Base-by-base conservation (phyloP, 495 filamentous ascomycete species). In the Penicillium soppii region DNA sequence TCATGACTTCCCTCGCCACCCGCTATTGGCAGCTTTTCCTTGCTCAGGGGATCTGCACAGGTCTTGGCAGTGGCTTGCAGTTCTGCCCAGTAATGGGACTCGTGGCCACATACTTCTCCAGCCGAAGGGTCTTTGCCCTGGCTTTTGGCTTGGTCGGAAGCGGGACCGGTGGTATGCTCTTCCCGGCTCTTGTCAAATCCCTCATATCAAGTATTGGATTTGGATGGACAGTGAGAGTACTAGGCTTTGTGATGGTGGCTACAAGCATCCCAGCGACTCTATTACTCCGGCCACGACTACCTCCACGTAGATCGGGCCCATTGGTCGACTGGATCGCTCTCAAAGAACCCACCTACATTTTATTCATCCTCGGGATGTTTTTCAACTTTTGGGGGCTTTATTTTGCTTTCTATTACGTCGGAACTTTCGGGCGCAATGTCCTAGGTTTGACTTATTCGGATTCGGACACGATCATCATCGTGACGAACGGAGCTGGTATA, bases 331-430 rank as follows among this genome's bases (percentile, higher is more conserved):
- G 71, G 73, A 54, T 53, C 4, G 82, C 82, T 1, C 88, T 89
- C 56, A 72, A 63, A 37, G 83, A 88, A 55, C 52, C 61, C 4
- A 68, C 84, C 21, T 89, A 84, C 59, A 55, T 75, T 2, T 69
- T 89, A n/a, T 89, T 88, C 56, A 70, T 76, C 0, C 49, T 72
- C 2, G 79, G 79, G 43, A 81, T 77, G 64, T 73, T 78, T 56
- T 57, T 82, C 39, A 65, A 68, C 46, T 83, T 85, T 59, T 79
- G 76, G 76, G 79, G 72, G 0, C 54, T 82, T 1, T 90, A 87
- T 57, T 85, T 90, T 57, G 79, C 77, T 7, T 87, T 84, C 58
- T 88, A 86, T 65, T 90, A 88, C 63, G 60, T 88, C 37, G 57
- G 60, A 19, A 47, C 73, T 0, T 89, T 80, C 60, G 77, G 72